Evolutionary conservation across 1,284 basidiomycete species (phyloP).

Genomic region (Cystobasidium slooffiae): DNA sequence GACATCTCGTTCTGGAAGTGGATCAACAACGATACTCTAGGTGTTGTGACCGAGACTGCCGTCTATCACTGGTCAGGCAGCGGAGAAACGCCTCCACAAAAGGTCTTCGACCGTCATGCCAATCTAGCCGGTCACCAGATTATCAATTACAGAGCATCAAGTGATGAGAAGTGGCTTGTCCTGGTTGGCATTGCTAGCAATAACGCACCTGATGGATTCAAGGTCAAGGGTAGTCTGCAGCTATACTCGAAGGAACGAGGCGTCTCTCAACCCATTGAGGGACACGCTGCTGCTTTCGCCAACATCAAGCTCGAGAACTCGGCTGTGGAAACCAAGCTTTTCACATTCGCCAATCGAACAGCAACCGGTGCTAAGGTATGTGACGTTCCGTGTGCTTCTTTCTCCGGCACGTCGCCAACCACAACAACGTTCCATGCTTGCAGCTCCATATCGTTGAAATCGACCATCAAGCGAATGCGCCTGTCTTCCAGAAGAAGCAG

Average conservation of each 20-base stretch:
- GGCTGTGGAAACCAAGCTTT: slow-evolving; percentile 82
- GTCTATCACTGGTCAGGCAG: slow-evolving; percentile 83
- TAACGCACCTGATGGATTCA: slow-evolving; percentile 88
- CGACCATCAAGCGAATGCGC: slow-evolving; percentile 92
- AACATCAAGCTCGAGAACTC: slow-evolving; percentile 88
- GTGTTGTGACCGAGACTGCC: slow-evolving; percentile 91
- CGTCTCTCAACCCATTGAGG: slow-evolving; percentile 98
- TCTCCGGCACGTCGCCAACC: too few relatives aligned
- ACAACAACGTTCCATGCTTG: background rate
- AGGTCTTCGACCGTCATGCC: slow-evolving; percentile 95
- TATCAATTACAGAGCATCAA: slow-evolving; percentile 93
- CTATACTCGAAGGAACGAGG: slow-evolving; percentile 86
- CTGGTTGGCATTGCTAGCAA: slow-evolving; percentile 96
- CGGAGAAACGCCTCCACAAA: slow-evolving; percentile 70
- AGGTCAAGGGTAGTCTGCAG: slow-evolving; percentile 96
- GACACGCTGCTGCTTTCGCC: slow-evolving; percentile 96
- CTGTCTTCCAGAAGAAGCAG: slow-evolving; percentile 96
- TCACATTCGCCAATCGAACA: slow-evolving; percentile 93
- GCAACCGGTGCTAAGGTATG: slow-evolving; percentile 93
- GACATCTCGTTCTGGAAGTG: slow-evolving; percentile 99
- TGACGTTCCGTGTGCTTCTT: slow-evolving; percentile 6
- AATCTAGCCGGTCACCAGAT: slow-evolving; percentile 94
- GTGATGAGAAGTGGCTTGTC: slow-evolving; percentile 97
- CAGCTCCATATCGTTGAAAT: slow-evolving; percentile 99
- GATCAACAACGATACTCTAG: slow-evolving; percentile 87